Evolutionary conservation across 1,284 basidiomycete genomes (phyloP), one percentile per base, ranked within the genome.

Genomic region (Ganoderma sp.): DNA sequence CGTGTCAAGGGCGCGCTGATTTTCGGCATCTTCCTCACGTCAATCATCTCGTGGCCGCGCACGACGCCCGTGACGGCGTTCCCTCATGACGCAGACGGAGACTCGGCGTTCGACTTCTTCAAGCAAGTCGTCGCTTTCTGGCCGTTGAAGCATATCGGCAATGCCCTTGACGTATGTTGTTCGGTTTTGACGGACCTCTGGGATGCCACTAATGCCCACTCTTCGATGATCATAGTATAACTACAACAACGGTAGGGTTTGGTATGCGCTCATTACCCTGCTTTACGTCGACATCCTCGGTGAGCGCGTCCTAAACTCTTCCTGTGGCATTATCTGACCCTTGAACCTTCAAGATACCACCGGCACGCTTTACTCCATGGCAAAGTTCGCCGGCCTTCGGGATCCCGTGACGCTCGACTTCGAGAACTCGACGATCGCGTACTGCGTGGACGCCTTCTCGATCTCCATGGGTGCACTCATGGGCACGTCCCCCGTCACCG

Each of bases 311-410:
- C 56, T 25, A 42, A 77, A 56, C 19, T 32, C 37, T 34, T 7
- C 12, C 14, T 6, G 17, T 41, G 10, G 12, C 48, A 32, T 10
- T 28, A 22, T 8, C 48, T 63, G 25, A 67, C 56, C 1, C 25
- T 10, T 12, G 22, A 34, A 6, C 37, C 19, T 54, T 14, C 67
- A 56, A 57, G 77, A 78, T 65, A 78, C 78, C 45, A 78, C 78
- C 61, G 92, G 94, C 76, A 96, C 95, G 2, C 81, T 96, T 14
- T 95, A 95, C 79, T 91, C 95, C 56, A 96, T 97, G 95, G 92
- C 94, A 63, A 94, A 93, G 76, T 95, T 96, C 73, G 94, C 95
- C n/a, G 93, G 93, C 28, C 86, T 97, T 14, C 92, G 93, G 67
- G 91, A 96, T 78, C 91, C 90, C 1, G 86, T 92, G 17, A 95